Evolutionary conservation across 805 yeast species (phyloP), one percentile per base, ranked within the genome.

Genomic region (Starmerella apis): DNA sequence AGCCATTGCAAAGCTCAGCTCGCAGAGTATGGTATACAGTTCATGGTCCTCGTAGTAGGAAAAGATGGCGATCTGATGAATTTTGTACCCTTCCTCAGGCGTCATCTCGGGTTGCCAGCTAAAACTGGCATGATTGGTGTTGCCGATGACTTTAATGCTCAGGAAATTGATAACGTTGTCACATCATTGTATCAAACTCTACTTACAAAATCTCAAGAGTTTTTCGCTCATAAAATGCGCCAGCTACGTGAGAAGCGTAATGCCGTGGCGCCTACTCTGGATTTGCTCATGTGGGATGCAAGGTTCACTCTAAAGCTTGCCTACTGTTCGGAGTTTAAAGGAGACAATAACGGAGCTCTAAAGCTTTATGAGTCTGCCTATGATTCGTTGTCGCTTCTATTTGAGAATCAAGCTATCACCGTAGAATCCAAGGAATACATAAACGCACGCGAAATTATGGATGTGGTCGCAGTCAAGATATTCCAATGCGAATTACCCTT

Each of bases 401-500:
- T 73, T 24, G 69, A 65, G 36, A 49, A 47, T 6, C 20, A 61
- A 6, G 54, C 58, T 0, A 41, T 58, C 16, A 45, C 41, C 8
- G 25, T 39, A 3, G 41, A 23, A 11, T 35, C 51, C 10, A 8
- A 28, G 3, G 43, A 42, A 4, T 55, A 55, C 35, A 19, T 25
- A 8, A 56, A 56, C 33, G 56, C 56, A 16, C 54, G 59, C 31
- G 60, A 63, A 24, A 50, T 82, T 43, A 62, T 83, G 5, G 94
- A 86, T 59, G 62, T 77, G 3, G 59, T 76, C 5, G 80, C 82
- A 0, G 70, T 81, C 46, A 83, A 81, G 57, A 78, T 84, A 9
- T 75, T 77, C 7, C 72, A 83, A 54, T 68, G 79, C 1, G 75
- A 78, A 56, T 68, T 84, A 23, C 77, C 54, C 20, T 31, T 23